Evolutionary conservation across 768 basidiomycete genomes (phyloP).

Genomic region (Boletus rufocinnamomeus): DNA sequence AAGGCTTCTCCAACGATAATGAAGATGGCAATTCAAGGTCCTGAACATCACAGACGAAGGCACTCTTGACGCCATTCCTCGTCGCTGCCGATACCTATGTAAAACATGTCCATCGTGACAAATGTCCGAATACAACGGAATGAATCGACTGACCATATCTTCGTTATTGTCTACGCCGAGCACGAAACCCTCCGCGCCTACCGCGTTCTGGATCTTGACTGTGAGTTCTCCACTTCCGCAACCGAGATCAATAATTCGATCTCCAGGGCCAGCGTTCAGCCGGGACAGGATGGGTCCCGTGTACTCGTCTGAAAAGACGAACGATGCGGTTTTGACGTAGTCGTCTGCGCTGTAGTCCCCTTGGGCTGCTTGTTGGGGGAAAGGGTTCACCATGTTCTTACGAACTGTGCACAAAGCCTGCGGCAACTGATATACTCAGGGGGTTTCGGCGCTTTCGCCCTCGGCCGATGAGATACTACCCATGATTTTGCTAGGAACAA

Average conservation of each 20-base stretch:
- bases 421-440: conserved; percentile 4
- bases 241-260: conserved; percentile 74
- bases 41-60: conserved; percentile 59
- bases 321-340: conserved; percentile 67
- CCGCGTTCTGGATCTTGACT: conserved; percentile 51
- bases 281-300: conserved; percentile 58
- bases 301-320: conserved; percentile 60
- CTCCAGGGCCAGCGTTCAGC: conserved; percentile 63
- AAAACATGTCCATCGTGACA: not conserved
- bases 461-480: conserved; percentile 24
- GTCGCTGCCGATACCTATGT: conserved; percentile 56
- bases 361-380: not conserved
- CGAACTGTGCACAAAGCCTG: not conserved
- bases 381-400: conserved; percentile 12
- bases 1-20: conserved; percentile 39
- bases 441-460: conserved; percentile 13
- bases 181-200: conserved; percentile 54
- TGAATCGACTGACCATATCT: conserved; percentile 58
- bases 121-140: not conserved
- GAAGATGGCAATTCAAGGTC: conserved; percentile 39
- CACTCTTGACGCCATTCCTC: conserved; percentile 45
- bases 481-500: not conserved
- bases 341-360: conserved; percentile 56
- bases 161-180: conserved; percentile 71
- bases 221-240: conserved; percentile 86